A percentile compares a stretch with the other conserved stretches of the same genome.
Conservation (phyloP, 2,329 filamentous ascomycete genomes). For the Pyrenophora seminiperda region DNA sequence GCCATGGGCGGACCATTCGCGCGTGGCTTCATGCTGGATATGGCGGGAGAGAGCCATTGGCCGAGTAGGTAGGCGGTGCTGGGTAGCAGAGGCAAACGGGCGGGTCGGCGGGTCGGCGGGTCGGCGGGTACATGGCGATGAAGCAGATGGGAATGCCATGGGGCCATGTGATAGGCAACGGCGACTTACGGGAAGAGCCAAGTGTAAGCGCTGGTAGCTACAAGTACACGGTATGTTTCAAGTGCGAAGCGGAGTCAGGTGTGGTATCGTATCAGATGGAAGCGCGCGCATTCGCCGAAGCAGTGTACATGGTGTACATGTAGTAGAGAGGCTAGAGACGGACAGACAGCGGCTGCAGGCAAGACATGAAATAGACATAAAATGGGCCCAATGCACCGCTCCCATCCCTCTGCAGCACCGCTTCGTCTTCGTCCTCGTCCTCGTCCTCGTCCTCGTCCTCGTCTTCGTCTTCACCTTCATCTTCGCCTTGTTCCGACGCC, state of each 20-base stretch:
- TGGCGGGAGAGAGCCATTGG: slow-evolving; percentile 32
- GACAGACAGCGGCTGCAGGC: slow-evolving; percentile 45
- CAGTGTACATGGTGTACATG: too few relatives aligned
- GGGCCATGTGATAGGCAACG: slow-evolving; percentile 24
- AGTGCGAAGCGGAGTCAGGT: slow-evolving; percentile 40
- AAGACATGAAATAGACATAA: slow-evolving; percentile 47
- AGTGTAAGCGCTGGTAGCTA: slow-evolving; percentile 42
- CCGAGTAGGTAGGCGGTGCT: slow-evolving; percentile 14
- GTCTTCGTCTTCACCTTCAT: too few relatives aligned
- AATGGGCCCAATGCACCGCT: slow-evolving; percentile 32
- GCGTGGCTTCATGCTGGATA: slow-evolving; percentile 37
- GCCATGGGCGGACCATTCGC: slow-evolving; percentile 30
- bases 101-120: slow-evolving; percentile 27
- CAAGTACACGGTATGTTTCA: too few relatives aligned
- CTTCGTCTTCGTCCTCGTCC: too few relatives aligned
- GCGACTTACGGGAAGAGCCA: slow-evolving; percentile 31
- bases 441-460: too few relatives aligned
- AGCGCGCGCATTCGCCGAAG: slow-evolving; percentile 44
- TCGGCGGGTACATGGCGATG: slow-evolving; percentile 22
- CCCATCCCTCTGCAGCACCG: too few relatives aligned
- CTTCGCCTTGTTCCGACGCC: slow-evolving; percentile 22
- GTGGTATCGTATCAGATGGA: slow-evolving; percentile 36
- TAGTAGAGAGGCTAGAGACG: too few relatives aligned
- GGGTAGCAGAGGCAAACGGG: slow-evolving; percentile 28
- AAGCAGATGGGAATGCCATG: slow-evolving; percentile 32